A percentile compares a stretch with the other conserved stretches of the same genome.
These are phyloP conservation scores for Sporothrix mexicana DNA, from an alignment of 2,329 filamentous ascomycete species.

Conservation along the genomic window DNA sequence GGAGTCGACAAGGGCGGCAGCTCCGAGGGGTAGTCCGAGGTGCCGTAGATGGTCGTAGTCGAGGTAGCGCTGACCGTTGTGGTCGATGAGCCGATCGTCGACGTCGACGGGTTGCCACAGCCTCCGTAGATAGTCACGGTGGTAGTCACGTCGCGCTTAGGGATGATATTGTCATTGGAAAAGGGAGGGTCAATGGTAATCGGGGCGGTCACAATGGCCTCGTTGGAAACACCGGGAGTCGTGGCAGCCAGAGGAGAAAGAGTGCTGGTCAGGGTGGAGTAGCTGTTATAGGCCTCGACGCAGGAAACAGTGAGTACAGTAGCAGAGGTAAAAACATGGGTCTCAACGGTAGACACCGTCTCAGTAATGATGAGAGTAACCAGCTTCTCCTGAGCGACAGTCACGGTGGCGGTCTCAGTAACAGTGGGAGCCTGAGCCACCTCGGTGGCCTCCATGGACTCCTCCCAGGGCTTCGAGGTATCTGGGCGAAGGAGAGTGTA, in stretches of 20 bases:
- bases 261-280: neutral
- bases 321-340: neutral
- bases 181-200: no score
- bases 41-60: conserved; percentile 10
- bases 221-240: neutral
- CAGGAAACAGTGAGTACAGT: conserved; percentile 3
- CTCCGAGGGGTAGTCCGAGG: conserved; percentile 1
- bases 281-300: neutral
- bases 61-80: conserved; percentile 13
- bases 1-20: neutral
- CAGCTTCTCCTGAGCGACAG: neutral
- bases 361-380: neutral
- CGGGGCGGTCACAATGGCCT: no score
- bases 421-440: neutral
- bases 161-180: neutral
- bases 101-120: conserved; percentile 22
- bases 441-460: conserved; percentile 10
- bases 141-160: conserved; percentile 6
- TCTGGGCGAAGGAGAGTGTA: conserved; percentile 15
- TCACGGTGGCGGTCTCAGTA: neutral
- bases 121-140: conserved; percentile 29
- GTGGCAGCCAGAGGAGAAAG: conserved; percentile 3
- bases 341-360: neutral
- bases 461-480: conserved; percentile 2
- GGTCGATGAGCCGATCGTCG: conserved; percentile 7